Evolutionary conservation across 2,329 filamentous ascomycete genomes (phyloP), one percentile per base, ranked within the genome.

Genomic region (Helotiales sp.): DNA sequence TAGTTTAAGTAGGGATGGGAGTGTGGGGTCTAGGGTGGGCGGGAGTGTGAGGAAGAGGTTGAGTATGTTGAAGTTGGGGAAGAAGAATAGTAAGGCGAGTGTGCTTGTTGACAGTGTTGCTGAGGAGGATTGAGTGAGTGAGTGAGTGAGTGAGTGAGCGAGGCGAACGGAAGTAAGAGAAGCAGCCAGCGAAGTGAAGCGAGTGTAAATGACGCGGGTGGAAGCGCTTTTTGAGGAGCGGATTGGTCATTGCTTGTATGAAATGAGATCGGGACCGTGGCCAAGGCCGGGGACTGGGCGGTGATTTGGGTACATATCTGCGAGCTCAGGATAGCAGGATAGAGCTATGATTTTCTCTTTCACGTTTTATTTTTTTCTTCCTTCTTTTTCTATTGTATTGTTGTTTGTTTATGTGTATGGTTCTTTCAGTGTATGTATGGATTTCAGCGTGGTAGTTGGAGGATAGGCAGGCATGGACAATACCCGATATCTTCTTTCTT

Each of bases 31-130:
- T 38, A 55, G 54, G 31, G 78, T 68, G 7, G 68, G 65, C 6
- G 68, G 66, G 10, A 69, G 66, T 55, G 69, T 72, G 30, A 63
- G 66, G 49, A 72, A 71, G 58, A 55, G 70, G 38, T 58, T 72
- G 8, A 70, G 67, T 46, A 58, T 69, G 42, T 42, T 72, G 33
- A 69, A 63, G 47, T 40, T 72, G 40, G 70, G 70, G 19, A 74
- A 71, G 63, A 75, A 74, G 62, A 64, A 51, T 15, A 74, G 72
- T 57, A 73, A 68, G 51, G 59, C 59, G 5, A 71, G 65, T 59
- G 68, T 71, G 31, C 40, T 67, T 22, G 63, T 69, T 15, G 61
- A 59, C 29, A 66, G 63, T 53, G 66, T 69, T 2, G 58, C 58
- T 29, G 68, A 69, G 58, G 68, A 71, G 46, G 59, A 65, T 17